Percentiles rank a stretch among this genome's conserved stretches.
Evolutionary conservation across 2,329 filamentous ascomycete species (phyloP).

Genomic region (Sarocladium brachiariae): DNA sequence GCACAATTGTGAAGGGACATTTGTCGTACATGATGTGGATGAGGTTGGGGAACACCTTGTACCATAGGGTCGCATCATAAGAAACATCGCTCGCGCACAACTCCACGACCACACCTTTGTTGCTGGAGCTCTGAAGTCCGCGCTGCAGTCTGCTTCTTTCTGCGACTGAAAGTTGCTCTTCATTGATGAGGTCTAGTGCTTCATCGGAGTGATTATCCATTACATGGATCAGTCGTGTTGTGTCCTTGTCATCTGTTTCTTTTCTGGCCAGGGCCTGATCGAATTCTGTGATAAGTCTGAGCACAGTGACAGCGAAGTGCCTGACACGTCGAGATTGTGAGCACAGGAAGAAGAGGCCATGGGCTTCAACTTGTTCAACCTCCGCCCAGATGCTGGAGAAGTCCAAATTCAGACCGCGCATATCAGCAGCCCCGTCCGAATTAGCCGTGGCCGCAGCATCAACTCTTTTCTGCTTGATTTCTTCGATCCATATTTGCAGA

Average conservation of each 20-base stretch:
- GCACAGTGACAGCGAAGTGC: constrained; percentile 83
- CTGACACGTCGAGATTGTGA: constrained; percentile 89
- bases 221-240: constrained; percentile 76
- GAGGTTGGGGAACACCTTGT: constrained; percentile 94
- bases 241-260: constrained; percentile 50
- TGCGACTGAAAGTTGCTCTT: constrained; percentile 83
- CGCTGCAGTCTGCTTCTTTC: constrained; percentile 89
- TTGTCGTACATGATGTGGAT: constrained; percentile 85
- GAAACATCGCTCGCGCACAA: constrained; percentile 92
- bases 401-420: constrained; percentile 71
- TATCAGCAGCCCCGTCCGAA: constrained; percentile 59
- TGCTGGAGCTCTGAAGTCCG: constrained; percentile 70
- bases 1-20: constrained; percentile 83
- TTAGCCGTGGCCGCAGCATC: constrained; percentile 60
- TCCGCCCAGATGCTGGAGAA: constrained; percentile 84
- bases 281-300: constrained; percentile 89
- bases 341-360: constrained; percentile 94
- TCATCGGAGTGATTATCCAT: constrained; percentile 82
- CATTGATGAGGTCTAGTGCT: constrained; percentile 78
- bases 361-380: constrained; percentile 93
- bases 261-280: constrained; percentile 78
- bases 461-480: constrained; percentile 80
- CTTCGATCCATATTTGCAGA: constrained; percentile 94
- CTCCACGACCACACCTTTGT: constrained; percentile 81
- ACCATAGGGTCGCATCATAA: constrained; percentile 93